Base-by-base conservation (phyloP, 345 rosid species). In the Populus ilicifolia region DNA sequence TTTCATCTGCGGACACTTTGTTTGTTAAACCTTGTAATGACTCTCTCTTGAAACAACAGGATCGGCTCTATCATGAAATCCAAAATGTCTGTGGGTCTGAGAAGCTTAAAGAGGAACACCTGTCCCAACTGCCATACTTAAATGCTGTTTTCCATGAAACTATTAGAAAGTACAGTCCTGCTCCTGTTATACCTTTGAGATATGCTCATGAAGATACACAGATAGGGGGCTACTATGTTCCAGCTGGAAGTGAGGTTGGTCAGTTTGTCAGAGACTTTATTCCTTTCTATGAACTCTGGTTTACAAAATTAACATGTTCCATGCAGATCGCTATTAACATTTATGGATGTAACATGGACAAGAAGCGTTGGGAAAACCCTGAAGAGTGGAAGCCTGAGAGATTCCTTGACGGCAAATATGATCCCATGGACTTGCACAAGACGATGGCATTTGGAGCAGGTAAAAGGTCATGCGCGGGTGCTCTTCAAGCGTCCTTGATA, bases 381-480 rank as follows among this genome's bases (percentile, higher is more conserved):
- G 86, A 85, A 72, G 91, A 88, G 69, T 96, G 94, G 93, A 84
- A 72, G 35, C 97, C 99, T 1, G 96, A 91, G 89, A 79, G 97
- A 79, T 93, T 93, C 48, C 81, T 92, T 0, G 90, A 84, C 29
- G 85, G 73, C 10, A 90, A 80, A 75, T 86, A 84, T 50, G 94
- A 91, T 80, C 69, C 80, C 0, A 35, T 78, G 25, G 96, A 93
- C 75, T 75, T 93, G 76, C 82, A 90, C 83, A 90, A 92, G 88
- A 96, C 97, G 16, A 90, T 92, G 97, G 99, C 97, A 0, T 96
- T 96, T 39, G 99, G 99, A 66, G 90, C 91, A 0, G 98, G 98
- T 48, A 96, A 87, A 78, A 89, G 93, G 81, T 84, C 75, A 8
- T 92, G 99, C 38, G 94, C 97, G 2, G 98, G 97, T 50, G 83